Conservation (phyloP, 257 asterid genomes). For the Ilex asprella region DNA sequence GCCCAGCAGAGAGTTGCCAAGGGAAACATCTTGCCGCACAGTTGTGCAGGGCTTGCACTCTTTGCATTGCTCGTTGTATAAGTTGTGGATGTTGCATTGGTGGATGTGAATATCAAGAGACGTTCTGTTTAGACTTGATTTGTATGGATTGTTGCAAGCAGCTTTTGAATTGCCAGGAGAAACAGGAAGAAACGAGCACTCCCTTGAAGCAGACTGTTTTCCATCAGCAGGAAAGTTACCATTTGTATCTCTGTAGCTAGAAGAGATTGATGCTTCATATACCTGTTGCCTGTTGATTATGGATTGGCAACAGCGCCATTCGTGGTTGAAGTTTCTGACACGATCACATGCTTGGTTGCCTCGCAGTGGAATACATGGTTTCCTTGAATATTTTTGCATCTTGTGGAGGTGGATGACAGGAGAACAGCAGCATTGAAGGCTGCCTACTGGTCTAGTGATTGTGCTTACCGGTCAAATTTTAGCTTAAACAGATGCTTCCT, state of each 20-base stretch:
- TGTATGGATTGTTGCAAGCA: constrained; percentile 44
- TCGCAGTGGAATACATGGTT: background rate
- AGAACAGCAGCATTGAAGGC: too few relatives aligned
- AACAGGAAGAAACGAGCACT: constrained; percentile 12
- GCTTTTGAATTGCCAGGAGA: constrained; percentile 24
- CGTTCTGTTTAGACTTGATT: constrained; percentile 32
- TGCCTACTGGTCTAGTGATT: too few relatives aligned
- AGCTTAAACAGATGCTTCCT: too few relatives aligned
- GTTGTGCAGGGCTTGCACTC: constrained; percentile 61
- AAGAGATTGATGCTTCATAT: background rate
- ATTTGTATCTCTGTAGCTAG: constrained; percentile 36
- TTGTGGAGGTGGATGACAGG: too few relatives aligned
- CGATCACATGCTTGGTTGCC: background rate
- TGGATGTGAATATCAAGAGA: constrained; percentile 52
- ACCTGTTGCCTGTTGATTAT: background rate
- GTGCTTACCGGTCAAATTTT: too few relatives aligned
- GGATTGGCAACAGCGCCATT: background rate
- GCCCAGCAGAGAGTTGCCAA: constrained; percentile 58
- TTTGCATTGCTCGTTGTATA: constrained; percentile 64
- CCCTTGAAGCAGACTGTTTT: constrained; percentile 18
- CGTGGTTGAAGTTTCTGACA: background rate
- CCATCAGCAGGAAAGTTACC: constrained; percentile 29
- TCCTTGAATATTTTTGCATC: background rate
- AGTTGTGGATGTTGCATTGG: constrained; percentile 70
- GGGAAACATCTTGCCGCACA: constrained; percentile 25